Evolutionary conservation across 108 stramenopile species (phyloP), one percentile per base, ranked within the genome.

Genomic region (Pseudonitzschia pungens): DNA sequence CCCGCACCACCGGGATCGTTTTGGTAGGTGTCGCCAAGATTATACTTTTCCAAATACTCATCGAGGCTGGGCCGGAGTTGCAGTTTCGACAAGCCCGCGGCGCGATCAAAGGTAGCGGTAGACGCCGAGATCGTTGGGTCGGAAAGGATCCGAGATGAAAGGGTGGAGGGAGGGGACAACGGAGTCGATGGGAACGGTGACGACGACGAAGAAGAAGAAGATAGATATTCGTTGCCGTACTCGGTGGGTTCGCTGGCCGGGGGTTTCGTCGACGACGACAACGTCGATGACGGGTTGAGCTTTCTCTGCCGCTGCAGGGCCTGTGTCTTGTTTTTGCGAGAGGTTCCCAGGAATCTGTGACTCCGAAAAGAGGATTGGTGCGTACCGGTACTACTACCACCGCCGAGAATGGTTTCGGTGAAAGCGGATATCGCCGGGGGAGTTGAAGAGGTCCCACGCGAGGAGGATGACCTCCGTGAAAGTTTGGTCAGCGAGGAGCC

Each of bases 231-330:
- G 29, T 62, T 15, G 29, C 36, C 29, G 14, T 42, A 21, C 16
- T 62, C n/a, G 18, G n/a, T 33, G 32, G 32, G 32, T 3, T 36
- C 20, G 3, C 11, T 18, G 60, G 2, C 29, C 27, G 33, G 2
- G 29, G 32, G 8, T 15, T 18, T 33, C 57, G 57, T 26, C 22
- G 57, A 7, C 57, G 57, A 56, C 20, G 55, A 56, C 55, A 56
- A n/a, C n/a, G 45, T 55, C 15, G 53, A 1, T 50, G 33, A 2
- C 32, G 75, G 48, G 48, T 70, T 57, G 54, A 55, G 43, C 51
- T 77, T 20, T 52, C 26, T 65, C 53, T 77, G 76, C 10, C 70
- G 62, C 28, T 65, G 42, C 76, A 77, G 58, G 5, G 76, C 76
- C 33, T 57, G 40, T 43, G 66, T 77, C 44, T 71, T 77, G 10